These are phyloP conservation scores for Kwoniella mangroviensis DNA, from an alignment of 768 basidiomycete species.

Conservation along the genomic window DNA sequence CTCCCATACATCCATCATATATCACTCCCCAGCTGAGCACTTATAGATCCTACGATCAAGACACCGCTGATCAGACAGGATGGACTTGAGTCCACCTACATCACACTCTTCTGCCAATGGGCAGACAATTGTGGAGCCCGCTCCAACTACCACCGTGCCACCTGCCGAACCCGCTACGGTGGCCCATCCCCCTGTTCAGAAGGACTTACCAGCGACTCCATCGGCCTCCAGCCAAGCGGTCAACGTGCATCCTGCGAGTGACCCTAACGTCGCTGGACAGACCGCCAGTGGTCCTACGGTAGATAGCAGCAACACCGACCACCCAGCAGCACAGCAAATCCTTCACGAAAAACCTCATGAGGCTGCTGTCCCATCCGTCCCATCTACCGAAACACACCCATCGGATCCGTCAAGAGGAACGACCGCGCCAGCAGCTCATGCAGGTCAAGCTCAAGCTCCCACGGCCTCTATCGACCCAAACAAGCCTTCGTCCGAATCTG, in stretches of 20 bases:
- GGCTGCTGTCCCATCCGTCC: slow-evolving; percentile 19
- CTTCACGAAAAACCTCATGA: slow-evolving; percentile 17
- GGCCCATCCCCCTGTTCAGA: background rate
- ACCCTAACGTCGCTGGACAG: background rate
- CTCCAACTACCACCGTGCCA: background rate
- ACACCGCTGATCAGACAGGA: background rate
- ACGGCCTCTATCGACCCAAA: slow-evolving; percentile 47
- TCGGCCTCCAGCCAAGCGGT: background rate
- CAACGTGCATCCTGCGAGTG: slow-evolving; percentile 1
- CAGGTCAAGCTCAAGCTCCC: slow-evolving; percentile 32
- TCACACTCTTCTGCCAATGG: background rate
- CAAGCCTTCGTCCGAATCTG: slow-evolving; percentile 40
- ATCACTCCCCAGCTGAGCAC: background rate
- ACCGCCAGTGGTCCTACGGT: slow-evolving; percentile 1
- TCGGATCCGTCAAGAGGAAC: slow-evolving; percentile 14
- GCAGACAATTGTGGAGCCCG: background rate
- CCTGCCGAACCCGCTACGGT: background rate
- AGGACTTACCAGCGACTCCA: background rate
- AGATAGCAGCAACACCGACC: slow-evolving; percentile 15
- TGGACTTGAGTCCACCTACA: slow-evolving; percentile 9
- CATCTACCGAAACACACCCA: slow-evolving; percentile 15
- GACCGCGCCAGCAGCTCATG: slow-evolving; percentile 16
- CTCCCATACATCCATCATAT: background rate
- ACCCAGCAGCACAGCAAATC: slow-evolving; percentile 14
- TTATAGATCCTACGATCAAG: background rate